phyloP scores from a whole-genome alignment of 2,329 filamentous ascomycete genomes.

The Escovopsis weberi region DNA sequence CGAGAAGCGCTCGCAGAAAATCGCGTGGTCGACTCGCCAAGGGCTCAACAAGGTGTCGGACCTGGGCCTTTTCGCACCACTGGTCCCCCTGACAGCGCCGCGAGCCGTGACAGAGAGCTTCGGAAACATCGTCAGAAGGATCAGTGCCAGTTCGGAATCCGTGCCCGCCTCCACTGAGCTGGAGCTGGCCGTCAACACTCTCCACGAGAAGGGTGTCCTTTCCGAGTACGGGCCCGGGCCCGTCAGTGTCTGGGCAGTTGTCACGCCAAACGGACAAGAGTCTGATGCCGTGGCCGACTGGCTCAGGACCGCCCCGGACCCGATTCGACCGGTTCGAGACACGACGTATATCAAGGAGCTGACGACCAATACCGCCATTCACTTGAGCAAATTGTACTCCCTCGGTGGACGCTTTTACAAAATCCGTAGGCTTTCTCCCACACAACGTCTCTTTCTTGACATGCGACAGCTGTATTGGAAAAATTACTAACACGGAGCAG shows the following conservation, averaged over 20 bases:
- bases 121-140: conserved; percentile 62
- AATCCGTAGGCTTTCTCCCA: conserved; percentile 15
- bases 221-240: conserved; percentile 23
- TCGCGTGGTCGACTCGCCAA: conserved; percentile 13
- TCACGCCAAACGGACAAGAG: conserved; percentile 31
- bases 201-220: conserved; percentile 29
- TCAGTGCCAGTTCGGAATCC: conserved; percentile 33
- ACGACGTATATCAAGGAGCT: conserved; percentile 7
- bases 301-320: conserved; percentile 5
- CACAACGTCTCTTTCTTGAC: background rate
- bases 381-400: conserved; percentile 22
- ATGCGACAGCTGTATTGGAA: too few species aligned
- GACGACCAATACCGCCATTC: conserved; percentile 11
- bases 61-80: conserved; percentile 24
- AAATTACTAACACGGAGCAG: conserved; percentile 17
- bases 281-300: conserved; percentile 3
- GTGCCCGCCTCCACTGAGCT: conserved; percentile 58
- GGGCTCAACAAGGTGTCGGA: conserved; percentile 10
- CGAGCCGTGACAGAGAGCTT: conserved; percentile 50
- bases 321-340: conserved; percentile 1
- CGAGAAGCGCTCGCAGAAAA: conserved; percentile 26
- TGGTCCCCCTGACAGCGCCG: conserved; percentile 49
- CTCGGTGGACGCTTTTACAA: conserved; percentile 31
- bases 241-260: conserved; percentile 59
- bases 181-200: conserved; percentile 46